Evolutionary conservation across 2,329 filamentous ascomycete species (phyloP), one percentile per base, ranked within the genome.

Genomic region (Cercospora brassicicola): DNA sequence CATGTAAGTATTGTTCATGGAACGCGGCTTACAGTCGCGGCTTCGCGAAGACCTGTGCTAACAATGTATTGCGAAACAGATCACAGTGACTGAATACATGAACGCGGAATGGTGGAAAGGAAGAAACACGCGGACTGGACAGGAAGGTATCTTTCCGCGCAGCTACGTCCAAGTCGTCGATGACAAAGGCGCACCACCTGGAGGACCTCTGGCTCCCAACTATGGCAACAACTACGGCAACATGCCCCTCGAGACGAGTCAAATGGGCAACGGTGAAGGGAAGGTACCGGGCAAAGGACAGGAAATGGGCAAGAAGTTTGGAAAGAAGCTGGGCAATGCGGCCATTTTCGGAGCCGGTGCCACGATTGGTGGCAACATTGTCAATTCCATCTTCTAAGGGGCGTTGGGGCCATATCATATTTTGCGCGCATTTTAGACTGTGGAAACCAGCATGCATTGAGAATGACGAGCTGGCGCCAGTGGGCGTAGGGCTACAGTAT

Each of bases 21-120:
- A 8, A 55, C n/a, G 48, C 45, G 45, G 45, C 20, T 55, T 2
- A 55, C 48, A n/a, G 23, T 4, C 5, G 20, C 13, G 9, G 23
- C 20, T 55, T n/a, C 48, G 6, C 13, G 26, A 15, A 7, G 20
- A 30, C 48, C 11, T 28, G 5, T 55, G 11, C 23, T 55, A 8
- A 55, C 26, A 15, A 4, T 8, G 1, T n/a, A 55, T 26, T 30
- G 11, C 23, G 23, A 55, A 28, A 55, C 13, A 55, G 48, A 55
- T 63, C 10, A 86, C 88, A 67, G 91, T 98, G 23, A 87, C 89
- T 72, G 92, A 97, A 53, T 94, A 96, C 83, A 95, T 97, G 90
- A 98, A 98, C 81, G 88, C 90, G 70, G 94, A 98, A 81, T 98
- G 94, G 94, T 97, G 93, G 93, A 90, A 93, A 85, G 94, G 94